Percentiles rank a stretch among this genome's conserved stretches.
Conservation (phyloP, 495 filamentous ascomycete species). For the Darksidea phi region DNA sequence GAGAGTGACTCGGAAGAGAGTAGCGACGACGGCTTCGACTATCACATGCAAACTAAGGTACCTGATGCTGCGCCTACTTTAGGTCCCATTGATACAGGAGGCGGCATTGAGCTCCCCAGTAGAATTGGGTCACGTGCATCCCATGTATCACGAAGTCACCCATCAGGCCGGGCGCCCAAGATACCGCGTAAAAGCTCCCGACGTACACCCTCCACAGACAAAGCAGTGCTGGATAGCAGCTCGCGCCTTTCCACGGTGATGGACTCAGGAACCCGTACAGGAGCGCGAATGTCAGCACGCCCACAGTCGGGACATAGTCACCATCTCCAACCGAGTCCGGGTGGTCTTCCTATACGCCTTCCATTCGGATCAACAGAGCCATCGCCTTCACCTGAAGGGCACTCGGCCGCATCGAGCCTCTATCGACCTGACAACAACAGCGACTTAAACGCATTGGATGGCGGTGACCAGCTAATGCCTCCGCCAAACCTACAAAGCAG, state of each 20-base stretch:
- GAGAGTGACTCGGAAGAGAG: slow-evolving; percentile 18
- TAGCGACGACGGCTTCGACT: slow-evolving; percentile 47
- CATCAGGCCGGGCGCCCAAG: slow-evolving; percentile 44
- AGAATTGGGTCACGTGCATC: slow-evolving; percentile 61
- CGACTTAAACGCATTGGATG: slow-evolving; percentile 34
- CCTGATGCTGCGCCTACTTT: slow-evolving; percentile 58
- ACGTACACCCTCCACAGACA: slow-evolving; percentile 45
- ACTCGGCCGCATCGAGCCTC: slow-evolving; percentile 30
- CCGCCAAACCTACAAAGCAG: slow-evolving; percentile 39
- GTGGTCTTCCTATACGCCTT: slow-evolving; percentile 4
- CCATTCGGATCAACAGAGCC: slow-evolving; percentile 34
- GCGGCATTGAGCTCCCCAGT: slow-evolving; percentile 63
- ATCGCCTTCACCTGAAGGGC: slow-evolving; percentile 31
- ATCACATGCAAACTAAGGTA: slow-evolving; percentile 41
- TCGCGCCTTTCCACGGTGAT: slow-evolving; percentile 33
- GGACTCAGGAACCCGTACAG: slow-evolving; percentile 33
- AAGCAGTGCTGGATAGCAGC: slow-evolving; percentile 24
- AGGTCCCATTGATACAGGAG: slow-evolving; percentile 61
- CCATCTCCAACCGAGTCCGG: slow-evolving; percentile 25
- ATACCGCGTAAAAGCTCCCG: slow-evolving; percentile 65
- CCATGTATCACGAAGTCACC: too few species aligned
- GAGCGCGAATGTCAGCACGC: slow-evolving; percentile 16
- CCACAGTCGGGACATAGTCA: slow-evolving; percentile 7
- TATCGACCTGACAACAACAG: slow-evolving; percentile 34
- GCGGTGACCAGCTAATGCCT: slow-evolving; percentile 6